Evolutionary conservation across 2,329 filamentous ascomycete genomes (phyloP).

Genomic region (Colletotrichum sp.): DNA sequence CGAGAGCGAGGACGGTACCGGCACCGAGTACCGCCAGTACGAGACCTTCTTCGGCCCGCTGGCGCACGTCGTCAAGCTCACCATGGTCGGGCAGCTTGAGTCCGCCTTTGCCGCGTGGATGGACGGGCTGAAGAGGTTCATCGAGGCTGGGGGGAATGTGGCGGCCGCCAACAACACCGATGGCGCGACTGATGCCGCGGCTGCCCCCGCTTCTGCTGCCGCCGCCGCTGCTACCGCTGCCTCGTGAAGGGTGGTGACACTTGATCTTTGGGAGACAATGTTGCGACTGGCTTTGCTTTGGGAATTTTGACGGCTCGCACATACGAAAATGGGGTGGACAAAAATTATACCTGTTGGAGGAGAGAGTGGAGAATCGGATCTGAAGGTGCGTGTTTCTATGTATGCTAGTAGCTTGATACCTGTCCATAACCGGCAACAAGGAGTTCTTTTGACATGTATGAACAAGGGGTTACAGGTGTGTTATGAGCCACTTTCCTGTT

Average conservation of each 20-base stretch:
- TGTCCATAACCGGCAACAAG: conserved; percentile 12
- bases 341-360: background rate
- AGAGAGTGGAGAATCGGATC: background rate
- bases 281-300: background rate
- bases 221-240: conserved; percentile 4
- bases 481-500: background rate
- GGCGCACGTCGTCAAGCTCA: conserved; percentile 35
- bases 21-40: conserved; percentile 45
- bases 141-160: conserved; percentile 23
- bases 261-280: background rate
- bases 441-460: background rate
- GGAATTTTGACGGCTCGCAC: background rate
- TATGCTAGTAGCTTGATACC: conserved; percentile 19
- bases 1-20: conserved; percentile 24
- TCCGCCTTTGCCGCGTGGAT: conserved; percentile 42
- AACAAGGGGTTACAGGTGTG: background rate
- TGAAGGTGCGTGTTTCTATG: background rate
- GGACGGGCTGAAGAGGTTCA: conserved; percentile 39
- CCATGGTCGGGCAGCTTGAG: conserved; percentile 35
- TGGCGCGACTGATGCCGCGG: background rate
- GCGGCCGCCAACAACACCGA: background rate
- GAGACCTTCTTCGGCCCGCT: conserved; percentile 50
- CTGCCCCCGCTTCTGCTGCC: background rate
- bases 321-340: background rate
- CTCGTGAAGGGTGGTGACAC: background rate